Evolutionary conservation across 306 rosid genomes (phyloP), one percentile per base, ranked within the genome.

Genomic region (Begonia loranthoides): DNA sequence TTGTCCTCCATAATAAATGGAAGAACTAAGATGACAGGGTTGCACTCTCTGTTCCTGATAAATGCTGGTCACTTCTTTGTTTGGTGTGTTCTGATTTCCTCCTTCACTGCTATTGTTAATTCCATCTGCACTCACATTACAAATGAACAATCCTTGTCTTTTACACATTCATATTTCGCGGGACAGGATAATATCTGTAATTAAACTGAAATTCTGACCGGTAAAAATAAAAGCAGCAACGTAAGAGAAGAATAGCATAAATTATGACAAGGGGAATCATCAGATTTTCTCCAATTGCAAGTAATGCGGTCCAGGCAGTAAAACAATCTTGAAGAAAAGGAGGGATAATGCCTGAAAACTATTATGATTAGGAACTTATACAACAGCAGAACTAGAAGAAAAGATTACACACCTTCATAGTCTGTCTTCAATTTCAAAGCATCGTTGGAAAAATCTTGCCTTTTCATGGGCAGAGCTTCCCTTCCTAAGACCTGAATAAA

Each of bases 1-100:
- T 59, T 74, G 96, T 66, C 96, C 99, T 47, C 99, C 95, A 58
- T 90, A 90, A 44, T 78, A 81, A 75, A 90, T 83, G 45, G 99
- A 90, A 55, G 96, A 90, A 41, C 96, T 80, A 56, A 90, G 87
- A 39, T 73, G 83, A 65, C 96, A 90, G 44, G 95, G 99, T 34
- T 80, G 86, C 41, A 70, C 73, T 72, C 74, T 74, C 59, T 90
- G 92, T 6, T 90, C 94, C 55, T 69, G 70, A 70, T 76, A 86
- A 24, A 80, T 54, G 61, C 72, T 66, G 55, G 73, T 74, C 69
- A 34, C 54, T 56, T 86, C 94, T 62, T 61, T 65, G 11, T 59
- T 54, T 62, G 16, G 43, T 41, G 40, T 59, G 64, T 36, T 69
- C 67, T 59, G 76, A 66, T 69, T 66, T 63, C 70, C 90, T 41